These are phyloP conservation scores for Aschersonia sp. DNA, from an alignment of 2,329 filamentous ascomycete species.

Conservation along the genomic window DNA sequence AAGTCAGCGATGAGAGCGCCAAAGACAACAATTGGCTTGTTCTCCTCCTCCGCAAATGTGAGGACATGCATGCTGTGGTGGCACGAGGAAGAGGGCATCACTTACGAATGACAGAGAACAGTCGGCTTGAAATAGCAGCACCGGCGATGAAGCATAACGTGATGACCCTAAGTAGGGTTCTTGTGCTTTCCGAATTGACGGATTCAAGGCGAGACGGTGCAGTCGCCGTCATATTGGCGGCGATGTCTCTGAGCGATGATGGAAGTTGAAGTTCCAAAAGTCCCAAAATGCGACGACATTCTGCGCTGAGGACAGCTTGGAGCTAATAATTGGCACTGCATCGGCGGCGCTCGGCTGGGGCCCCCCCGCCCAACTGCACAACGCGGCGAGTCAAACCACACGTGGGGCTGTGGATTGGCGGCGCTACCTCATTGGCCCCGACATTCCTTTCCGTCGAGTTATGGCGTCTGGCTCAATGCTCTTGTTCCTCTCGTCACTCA, in stretches of 20 bases:
- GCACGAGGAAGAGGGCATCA: slow-evolving; percentile 9
- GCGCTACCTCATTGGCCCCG: background rate
- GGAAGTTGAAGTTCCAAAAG: slow-evolving; percentile 14
- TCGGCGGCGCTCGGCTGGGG: background rate
- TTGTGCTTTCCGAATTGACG: slow-evolving; percentile 68
- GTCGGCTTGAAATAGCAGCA: slow-evolving; percentile 79
- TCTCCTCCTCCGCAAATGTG: no score
- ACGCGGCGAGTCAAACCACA: background rate
- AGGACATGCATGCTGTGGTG: no score
- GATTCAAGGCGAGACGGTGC: slow-evolving; percentile 49
- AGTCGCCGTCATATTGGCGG: slow-evolving; percentile 29
- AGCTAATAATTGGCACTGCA: slow-evolving; percentile 15
- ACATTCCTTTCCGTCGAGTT: background rate
- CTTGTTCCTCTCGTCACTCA: no score
- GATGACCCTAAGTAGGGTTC: slow-evolving; percentile 73
- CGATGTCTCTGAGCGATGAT: slow-evolving; percentile 15
- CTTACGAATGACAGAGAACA: slow-evolving; percentile 97
- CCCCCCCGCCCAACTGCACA: no score
- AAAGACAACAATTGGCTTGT: no score
- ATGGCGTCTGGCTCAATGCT: background rate
- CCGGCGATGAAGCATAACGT: slow-evolving; percentile 87
- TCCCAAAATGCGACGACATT: background rate
- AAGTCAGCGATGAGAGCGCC: slow-evolving; percentile 17
- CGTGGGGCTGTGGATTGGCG: background rate
- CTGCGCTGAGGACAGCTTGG: slow-evolving; percentile 28